Conservation (phyloP, 768 basidiomycete species). For the Cantharellus anzutake region DNA sequence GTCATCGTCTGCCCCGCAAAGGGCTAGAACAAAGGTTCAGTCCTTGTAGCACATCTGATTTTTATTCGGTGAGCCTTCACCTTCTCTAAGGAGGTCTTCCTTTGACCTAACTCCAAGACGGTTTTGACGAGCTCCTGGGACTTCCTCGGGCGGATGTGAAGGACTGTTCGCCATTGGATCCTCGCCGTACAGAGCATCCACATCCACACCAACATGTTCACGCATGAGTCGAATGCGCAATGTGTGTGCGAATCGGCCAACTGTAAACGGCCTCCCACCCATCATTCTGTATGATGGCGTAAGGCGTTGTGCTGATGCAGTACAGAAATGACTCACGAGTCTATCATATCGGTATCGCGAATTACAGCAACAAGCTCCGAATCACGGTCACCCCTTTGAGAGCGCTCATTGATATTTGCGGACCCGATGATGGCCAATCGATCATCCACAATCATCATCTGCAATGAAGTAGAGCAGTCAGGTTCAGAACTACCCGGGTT, state of each 20-base stretch:
- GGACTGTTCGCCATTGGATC: slow-evolving; percentile 40
- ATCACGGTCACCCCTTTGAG: slow-evolving; percentile 88
- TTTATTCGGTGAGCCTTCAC: too few species aligned
- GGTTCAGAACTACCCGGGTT: neutral
- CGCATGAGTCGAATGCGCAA: slow-evolving; percentile 87
- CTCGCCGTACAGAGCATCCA: slow-evolving; percentile 69
- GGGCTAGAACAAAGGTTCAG: too few species aligned
- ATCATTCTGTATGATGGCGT: slow-evolving; percentile 41
- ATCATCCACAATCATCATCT: slow-evolving; percentile 76
- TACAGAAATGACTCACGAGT: slow-evolving; percentile 34
- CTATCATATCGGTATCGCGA: slow-evolving; percentile 92
- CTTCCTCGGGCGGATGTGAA: slow-evolving; percentile 10
- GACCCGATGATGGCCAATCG: slow-evolving; percentile 86
- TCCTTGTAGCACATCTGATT: too few species aligned
- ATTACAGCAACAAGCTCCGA: slow-evolving; percentile 89
- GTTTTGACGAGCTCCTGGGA: too few species aligned
- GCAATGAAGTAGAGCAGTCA: neutral
- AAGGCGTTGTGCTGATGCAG: neutral
- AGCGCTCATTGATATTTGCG: slow-evolving; percentile 96
- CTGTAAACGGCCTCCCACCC: slow-evolving; percentile 88
- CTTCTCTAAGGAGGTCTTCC: too few species aligned
- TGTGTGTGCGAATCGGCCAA: slow-evolving; percentile 92
- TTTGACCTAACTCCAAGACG: too few species aligned
- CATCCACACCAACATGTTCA: slow-evolving; percentile 90
- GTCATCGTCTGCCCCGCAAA: too few species aligned